Conservation (phyloP, 345 rosid species). For the Gossypium turneri region DNA sequence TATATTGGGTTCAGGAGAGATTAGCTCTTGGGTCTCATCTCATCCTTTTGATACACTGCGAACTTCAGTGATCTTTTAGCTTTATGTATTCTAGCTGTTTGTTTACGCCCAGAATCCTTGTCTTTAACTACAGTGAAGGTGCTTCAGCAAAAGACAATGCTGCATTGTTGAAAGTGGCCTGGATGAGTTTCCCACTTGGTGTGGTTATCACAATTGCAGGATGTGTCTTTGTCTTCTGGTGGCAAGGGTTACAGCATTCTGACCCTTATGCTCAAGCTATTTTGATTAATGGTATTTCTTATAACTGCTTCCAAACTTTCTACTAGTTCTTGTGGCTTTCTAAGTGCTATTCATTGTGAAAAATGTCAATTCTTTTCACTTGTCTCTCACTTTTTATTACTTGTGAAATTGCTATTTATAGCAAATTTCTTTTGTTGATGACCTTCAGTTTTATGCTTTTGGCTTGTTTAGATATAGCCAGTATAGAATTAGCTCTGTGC, state of each 20-base stretch:
- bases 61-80: neutral
- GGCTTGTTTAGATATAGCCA: neutral
- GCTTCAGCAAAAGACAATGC: constrained; percentile 37
- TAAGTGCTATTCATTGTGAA: neutral
- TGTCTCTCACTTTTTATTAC: neutral
- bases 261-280: constrained; percentile 73
- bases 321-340: neutral
- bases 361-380: neutral
- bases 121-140: constrained; percentile 46
- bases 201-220: constrained; percentile 52
- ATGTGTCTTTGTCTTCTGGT: constrained; percentile 62
- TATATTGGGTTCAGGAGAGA: neutral
- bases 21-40: neutral
- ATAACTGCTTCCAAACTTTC: constrained; percentile 2
- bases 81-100: neutral
- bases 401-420: neutral
- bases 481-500: neutral
- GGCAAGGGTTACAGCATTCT: constrained; percentile 65
- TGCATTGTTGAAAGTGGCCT: constrained; percentile 66
- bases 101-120: neutral
- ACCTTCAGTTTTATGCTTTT: neutral
- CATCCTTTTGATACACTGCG: neutral
- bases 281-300: constrained; percentile 68
- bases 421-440: neutral
- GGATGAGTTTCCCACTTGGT: constrained; percentile 74